A percentile compares a stretch with the other conserved stretches of the same genome.
Evolutionary conservation across 2,329 filamentous ascomycete genomes (phyloP).

Genomic region (Calonectria hawksworthii): DNA sequence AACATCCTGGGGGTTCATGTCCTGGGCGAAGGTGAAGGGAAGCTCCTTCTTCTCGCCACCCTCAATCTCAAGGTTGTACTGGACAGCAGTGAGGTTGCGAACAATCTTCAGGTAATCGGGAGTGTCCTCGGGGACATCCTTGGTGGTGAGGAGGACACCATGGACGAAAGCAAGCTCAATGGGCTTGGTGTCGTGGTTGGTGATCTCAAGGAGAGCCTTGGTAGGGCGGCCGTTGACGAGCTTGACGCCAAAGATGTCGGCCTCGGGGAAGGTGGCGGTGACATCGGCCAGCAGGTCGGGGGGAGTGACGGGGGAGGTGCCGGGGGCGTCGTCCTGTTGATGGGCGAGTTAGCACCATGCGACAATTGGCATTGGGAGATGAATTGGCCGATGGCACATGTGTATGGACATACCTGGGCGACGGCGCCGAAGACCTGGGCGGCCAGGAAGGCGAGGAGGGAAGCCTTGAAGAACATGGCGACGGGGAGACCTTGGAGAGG

Average conservation of each 20-base stretch:
- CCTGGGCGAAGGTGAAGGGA: conserved; percentile 87
- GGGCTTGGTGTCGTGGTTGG: conserved; percentile 84
- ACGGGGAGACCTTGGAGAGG: conserved; percentile 24
- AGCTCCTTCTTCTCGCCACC: conserved; percentile 82
- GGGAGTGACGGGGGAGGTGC: conserved; percentile 40
- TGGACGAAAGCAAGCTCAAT: conserved; percentile 83
- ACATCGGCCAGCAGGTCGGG: conserved; percentile 71
- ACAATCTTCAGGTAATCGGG: conserved; percentile 71
- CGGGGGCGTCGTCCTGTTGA: conserved; percentile 36
- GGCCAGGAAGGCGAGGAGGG: conserved; percentile 79
- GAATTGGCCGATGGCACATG: background rate
- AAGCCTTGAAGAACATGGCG: conserved; percentile 81
- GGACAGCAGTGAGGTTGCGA: conserved; percentile 86
- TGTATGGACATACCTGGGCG: conserved; percentile 68
- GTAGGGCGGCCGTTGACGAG: conserved; percentile 93
- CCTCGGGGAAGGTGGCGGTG: conserved; percentile 73
- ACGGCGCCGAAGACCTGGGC: conserved; percentile 76
- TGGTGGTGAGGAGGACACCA: conserved; percentile 76
- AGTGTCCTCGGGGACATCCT: conserved; percentile 61
- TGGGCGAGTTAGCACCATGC: conserved; percentile 6
- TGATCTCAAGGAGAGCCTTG: conserved; percentile 84
- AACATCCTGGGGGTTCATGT: conserved; percentile 94
- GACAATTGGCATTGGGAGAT: conserved; percentile 15
- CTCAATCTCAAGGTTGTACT: conserved; percentile 81
- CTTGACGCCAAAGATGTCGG: conserved; percentile 95